Base-by-base conservation (phyloP, 768 basidiomycete species). In the Mycena maculata region DNA sequence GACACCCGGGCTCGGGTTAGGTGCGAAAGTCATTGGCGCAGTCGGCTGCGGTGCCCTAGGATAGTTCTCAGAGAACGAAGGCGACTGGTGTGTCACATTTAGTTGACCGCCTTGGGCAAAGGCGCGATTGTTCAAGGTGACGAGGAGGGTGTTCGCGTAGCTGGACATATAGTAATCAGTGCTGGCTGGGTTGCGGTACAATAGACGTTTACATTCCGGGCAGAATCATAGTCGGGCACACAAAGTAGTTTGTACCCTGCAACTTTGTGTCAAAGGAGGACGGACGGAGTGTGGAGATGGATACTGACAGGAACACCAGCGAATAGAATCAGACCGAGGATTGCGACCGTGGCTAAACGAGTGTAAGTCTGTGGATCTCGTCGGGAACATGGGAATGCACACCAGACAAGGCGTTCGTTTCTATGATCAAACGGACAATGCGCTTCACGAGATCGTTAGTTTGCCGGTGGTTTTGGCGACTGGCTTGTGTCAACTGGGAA, bases 51-150 rank as follows among this genome's bases (percentile, higher is more conserved):
- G 42, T 2, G n/a, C n/a, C n/a, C 62, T 49, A 11, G 67, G 56
- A 18, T 68, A 61, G 22, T 47, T 22, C n/a, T 68, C 67, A 1
- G 52, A 27, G 57, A 48, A 68, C 6, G 67, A 68, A 1, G 48
- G 57, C 11, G 48, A 23, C 31, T 54, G 60, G 3, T 63, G 67
- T 1, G 62, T 38, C 28, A 52, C 18, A 8, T 48, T 59, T 10
- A 16, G 4, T 2, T 10, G 18, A 0, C 36, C 62, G 25, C 36
- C 44, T 10, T 30, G 11, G 5, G 23, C 38, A 25, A 64, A 60
- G 42, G 67, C 67, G 33, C 67, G 67, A 38, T 68, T 68, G 52
- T 68, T 68, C 36, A 68, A 64, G 3, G 67, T 68, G 8, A 68
- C 58, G 18, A 68, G 61, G 13, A 68, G 67, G 4, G 67, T 68